These are phyloP conservation scores for Fusarium metavorans DNA, from an alignment of 2,329 filamentous ascomycete genomes.

Conservation along the genomic window DNA sequence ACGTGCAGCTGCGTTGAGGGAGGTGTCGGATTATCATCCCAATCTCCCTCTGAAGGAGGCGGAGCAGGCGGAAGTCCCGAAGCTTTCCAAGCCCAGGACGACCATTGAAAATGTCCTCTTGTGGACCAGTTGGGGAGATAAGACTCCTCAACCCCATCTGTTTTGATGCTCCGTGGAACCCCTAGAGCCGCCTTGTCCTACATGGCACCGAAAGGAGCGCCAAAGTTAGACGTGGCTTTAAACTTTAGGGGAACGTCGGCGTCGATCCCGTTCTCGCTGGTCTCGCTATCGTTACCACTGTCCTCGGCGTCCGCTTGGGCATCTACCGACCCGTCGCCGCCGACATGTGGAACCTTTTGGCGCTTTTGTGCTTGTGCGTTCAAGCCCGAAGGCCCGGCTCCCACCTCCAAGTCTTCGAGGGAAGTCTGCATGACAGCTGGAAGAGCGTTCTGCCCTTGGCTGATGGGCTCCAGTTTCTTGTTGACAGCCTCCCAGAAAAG, in stretches of 20 bases:
- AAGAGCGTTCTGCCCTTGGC: slow-evolving; percentile 58
- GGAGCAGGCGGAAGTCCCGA: slow-evolving; percentile 3
- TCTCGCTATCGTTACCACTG: slow-evolving; percentile 39
- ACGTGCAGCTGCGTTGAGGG: background rate
- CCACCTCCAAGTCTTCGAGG: slow-evolving; percentile 44
- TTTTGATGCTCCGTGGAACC: background rate
- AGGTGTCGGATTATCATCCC: background rate
- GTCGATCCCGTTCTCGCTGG: slow-evolving; percentile 47
- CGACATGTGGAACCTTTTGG: slow-evolving; percentile 24
- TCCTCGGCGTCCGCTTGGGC: slow-evolving; percentile 40
- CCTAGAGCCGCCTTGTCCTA: slow-evolving; percentile 32
- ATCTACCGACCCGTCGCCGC: slow-evolving; percentile 41
- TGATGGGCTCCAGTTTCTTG: slow-evolving; percentile 64
- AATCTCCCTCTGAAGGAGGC: slow-evolving; percentile 8
- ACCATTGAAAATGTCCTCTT: background rate
- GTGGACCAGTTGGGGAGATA: slow-evolving; percentile 8
- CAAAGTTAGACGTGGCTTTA: slow-evolving; percentile 60
- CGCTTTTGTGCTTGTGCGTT: slow-evolving; percentile 20
- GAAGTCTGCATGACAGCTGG: slow-evolving; percentile 57
- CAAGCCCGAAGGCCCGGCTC: slow-evolving; percentile 27
- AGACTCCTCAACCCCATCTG: background rate
- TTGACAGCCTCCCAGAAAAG: slow-evolving; percentile 64
- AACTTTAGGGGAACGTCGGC: slow-evolving; percentile 61
- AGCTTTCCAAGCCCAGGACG: slow-evolving; percentile 4
- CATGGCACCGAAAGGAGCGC: slow-evolving; percentile 57